These are phyloP conservation scores for Mercurialis annua DNA, from an alignment of 345 rosid species.

Conservation along the genomic window DNA sequence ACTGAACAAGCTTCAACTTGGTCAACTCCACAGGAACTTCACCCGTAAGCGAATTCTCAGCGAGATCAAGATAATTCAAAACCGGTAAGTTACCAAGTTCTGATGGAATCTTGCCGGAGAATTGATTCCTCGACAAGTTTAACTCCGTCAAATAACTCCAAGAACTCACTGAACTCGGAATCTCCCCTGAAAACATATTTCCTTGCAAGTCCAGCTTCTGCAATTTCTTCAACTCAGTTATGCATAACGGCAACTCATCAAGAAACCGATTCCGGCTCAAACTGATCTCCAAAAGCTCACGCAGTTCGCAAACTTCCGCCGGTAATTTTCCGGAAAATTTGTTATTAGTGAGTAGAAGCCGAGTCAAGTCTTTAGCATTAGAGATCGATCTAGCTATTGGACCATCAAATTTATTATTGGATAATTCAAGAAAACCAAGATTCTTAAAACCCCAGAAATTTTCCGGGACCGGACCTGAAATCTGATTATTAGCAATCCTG, in stretches of 20 bases:
- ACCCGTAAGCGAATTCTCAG: constrained; percentile 52
- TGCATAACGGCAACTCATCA: constrained; percentile 45
- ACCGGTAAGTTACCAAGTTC: constrained; percentile 50
- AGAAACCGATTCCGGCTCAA: constrained; percentile 46
- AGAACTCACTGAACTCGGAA: constrained; percentile 45
- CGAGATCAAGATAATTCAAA: constrained; percentile 52
- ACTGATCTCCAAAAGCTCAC: constrained; percentile 28
- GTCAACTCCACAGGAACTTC: constrained; percentile 51
- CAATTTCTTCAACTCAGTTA: constrained; percentile 42
- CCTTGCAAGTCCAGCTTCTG: constrained; percentile 51
- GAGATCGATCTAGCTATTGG: constrained; percentile 44
- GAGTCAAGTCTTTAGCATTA: constrained; percentile 17
- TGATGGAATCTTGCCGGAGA: constrained; percentile 57
- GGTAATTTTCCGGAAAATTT: constrained; percentile 57
- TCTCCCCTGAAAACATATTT: constrained; percentile 47
- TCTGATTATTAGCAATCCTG: constrained; percentile 44
- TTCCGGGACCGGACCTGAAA: constrained; percentile 47
- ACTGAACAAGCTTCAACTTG: constrained; percentile 42
- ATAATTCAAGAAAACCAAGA: constrained; percentile 37
- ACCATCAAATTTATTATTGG: constrained; percentile 52
- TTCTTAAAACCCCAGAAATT: constrained; percentile 50
- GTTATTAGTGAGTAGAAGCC: constrained; percentile 45
- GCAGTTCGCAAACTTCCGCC: constrained; percentile 35
- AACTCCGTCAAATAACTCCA: constrained; percentile 46
- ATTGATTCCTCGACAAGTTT: constrained; percentile 48